Base-by-base conservation (phyloP, 257 asterid species). In the Cordia subcordata region DNA sequence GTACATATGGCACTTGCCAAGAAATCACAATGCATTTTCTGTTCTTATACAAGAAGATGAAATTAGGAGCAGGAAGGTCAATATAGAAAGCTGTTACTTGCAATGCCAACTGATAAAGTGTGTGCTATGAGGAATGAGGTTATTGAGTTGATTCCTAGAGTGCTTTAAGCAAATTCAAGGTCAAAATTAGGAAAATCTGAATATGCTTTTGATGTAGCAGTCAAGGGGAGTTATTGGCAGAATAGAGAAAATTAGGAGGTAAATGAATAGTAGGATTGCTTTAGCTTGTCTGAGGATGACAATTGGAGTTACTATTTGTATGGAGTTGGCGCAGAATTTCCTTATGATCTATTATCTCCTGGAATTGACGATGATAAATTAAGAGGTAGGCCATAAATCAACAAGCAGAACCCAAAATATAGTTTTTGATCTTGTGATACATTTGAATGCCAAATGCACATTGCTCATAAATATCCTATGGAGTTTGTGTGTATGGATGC, bases 11-110 rank as follows among this genome's bases (percentile, higher is more conserved):
- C 57, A 70, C 58, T 53, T 70, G 11, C 70, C 75, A 14, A 45
- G 60, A 56, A 59, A 63, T 27, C 22, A 49, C 8, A 57, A 57
- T 4, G 17, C 15, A 10, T 70, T 57, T 58, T 70, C 75, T 13
- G 75, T 70, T 45, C 39, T 49, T 56, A 63, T 70, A 55, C 61
- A 69, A 6, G 69, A 63, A 63, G 64, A 58, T 16, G 58, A n/a
- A 2, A 44, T 69, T 37, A 47, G 53, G 44, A 12, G 47, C 32
- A 55, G 38, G 35, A 57, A 62, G 20, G 47, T 47, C 5, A 62
- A 40, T 38, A 62, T 69, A 15, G 74, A 56, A 42, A 42, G 47
- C 47, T 11, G 47, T 42, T 42, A 8, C 47, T 42, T 14, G 12
- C 47, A 14, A 42, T 42, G 47, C 15, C 47, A 42, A 42, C 10